These are phyloP conservation scores for Sporothrix variecibatus DNA, from an alignment of 2,329 filamentous ascomycete species.

Conservation along the genomic window DNA sequence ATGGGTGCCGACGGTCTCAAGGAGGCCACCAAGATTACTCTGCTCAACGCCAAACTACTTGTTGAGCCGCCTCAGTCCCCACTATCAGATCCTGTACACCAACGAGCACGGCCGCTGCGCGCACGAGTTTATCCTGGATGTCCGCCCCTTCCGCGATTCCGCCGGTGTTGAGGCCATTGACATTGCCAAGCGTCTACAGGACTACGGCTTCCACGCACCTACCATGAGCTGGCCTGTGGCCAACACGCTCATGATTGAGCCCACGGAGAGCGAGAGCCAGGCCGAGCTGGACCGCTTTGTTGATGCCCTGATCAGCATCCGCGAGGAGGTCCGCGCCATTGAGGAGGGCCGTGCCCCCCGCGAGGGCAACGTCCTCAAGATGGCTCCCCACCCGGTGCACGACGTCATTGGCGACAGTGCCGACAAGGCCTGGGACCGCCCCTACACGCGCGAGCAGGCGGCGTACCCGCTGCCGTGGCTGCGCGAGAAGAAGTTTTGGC, in stretches of 20 bases:
- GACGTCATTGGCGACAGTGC: conserved; percentile 66
- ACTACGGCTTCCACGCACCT: conserved; percentile 95
- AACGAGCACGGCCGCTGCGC: conserved; percentile 86
- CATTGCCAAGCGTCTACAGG: conserved; percentile 92
- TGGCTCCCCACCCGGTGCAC: conserved; percentile 80
- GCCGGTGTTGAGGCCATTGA: conserved; percentile 89
- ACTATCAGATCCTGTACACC: conserved; percentile 93
- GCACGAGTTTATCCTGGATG: conserved; percentile 95
- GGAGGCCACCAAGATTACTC: conserved; percentile 84
- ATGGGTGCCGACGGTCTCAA: conserved; percentile 84
- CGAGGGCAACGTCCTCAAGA: conserved; percentile 83
- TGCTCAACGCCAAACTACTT: conserved; percentile 99
- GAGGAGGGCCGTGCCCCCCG: conserved; percentile 76
- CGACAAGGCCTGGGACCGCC: conserved; percentile 70
- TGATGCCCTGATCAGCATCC: conserved; percentile 83
- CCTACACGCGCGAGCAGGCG: conserved; percentile 78
- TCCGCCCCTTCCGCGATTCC: conserved; percentile 78
- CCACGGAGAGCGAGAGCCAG: conserved; percentile 90
- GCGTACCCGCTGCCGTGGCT: conserved; percentile 84
- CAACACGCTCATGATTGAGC: conserved; percentile 97
- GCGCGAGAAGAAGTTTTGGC: conserved; percentile 98
- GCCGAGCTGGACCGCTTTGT: conserved; percentile 92
- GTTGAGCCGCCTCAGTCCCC: conserved; percentile 77
- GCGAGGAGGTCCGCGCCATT: conserved; percentile 78
- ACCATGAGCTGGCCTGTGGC: conserved; percentile 97